Base-by-base conservation (phyloP, 2,329 filamentous ascomycete species). In the Alternaria conjuncta region DNA sequence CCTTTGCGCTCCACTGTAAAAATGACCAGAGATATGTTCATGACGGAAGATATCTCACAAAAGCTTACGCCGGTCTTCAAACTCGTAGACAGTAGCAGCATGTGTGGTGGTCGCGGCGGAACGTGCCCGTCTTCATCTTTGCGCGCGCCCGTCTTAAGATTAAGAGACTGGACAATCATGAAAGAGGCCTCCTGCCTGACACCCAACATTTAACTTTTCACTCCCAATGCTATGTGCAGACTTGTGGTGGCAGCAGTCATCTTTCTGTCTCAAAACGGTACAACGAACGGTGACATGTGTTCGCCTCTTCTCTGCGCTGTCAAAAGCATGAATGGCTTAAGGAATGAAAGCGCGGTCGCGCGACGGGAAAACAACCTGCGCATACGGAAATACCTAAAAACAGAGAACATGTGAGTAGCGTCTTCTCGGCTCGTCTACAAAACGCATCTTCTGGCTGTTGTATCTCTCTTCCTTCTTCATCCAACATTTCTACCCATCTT, bases 21-120 rank as follows among this genome's bases (percentile, higher is more conserved):
- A 21, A 21, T 21, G 21, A 21, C 21, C 21, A 21, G 21, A 21
- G 21, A 21, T 21, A 21, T 21, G 21, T 21, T 13, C 1, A 32
- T 4, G 6, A 2, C 12, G 4, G 13, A 8, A 32, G 3, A 15
- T 7, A 2, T 0, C 6, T 13, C 6, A 32, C 6, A 7, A 32
- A 32, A 15, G 0, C 30, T 5, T 5, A 36, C 0, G 30, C 13
- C 0, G 30, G 5, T 36, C 1, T 36, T 36, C 30, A n/a, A 4
- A n/a, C 0, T 2, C 6, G 13, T 7, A 15, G 2, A 15, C 6
- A n/a, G 4, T 3, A 8, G n/a, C 13, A 36, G 0, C 1, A 15
- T 15, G 3, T 32, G 13, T 32, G 3, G 13, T 2, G 3, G 13
- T 36, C 30, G 13, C 30, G 1, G 30, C 13, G 7, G n/a, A 36